Conservation (phyloP, 805 yeast species). For the Huiozyma naganishii region DNA sequence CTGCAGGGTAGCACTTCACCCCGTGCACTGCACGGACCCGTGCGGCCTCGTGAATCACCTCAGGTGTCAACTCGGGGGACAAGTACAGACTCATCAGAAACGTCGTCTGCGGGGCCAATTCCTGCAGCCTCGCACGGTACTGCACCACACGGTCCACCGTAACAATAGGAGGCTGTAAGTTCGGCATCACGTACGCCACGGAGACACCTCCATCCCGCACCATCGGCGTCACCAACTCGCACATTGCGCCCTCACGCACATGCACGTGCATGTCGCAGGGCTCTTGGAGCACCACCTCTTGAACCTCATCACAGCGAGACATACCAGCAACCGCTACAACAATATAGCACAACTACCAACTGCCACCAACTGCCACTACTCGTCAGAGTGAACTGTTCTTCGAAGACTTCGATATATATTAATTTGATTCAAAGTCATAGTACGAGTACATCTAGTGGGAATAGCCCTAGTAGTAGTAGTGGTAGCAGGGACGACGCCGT, state of each 20-base stretch:
- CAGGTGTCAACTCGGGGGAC: constrained; percentile 72
- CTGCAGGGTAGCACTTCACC: constrained; percentile 96
- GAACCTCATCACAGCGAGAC: not conserved
- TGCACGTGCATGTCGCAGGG: constrained; percentile 95
- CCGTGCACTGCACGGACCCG: constrained; percentile 60
- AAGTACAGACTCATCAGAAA: constrained; percentile 88
- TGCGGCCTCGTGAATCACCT: constrained; percentile 72
- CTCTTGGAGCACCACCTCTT: constrained; percentile 35
- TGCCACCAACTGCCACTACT: no score
- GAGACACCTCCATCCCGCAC: constrained; percentile 85
- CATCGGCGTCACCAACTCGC: constrained; percentile 83
- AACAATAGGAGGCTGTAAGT: constrained; percentile 84
- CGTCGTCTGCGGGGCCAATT: constrained; percentile 68
- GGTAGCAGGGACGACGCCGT: no score
- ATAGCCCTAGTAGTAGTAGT: no score
- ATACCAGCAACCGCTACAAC: not conserved
- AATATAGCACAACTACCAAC: no score
- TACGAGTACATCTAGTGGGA: no score
- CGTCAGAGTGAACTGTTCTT: no score
- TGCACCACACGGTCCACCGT: constrained; percentile 59
- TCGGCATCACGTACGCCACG: constrained; percentile 93
- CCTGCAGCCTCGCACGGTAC: constrained; percentile 55
- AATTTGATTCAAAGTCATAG: no score
- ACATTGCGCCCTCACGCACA: constrained; percentile 88
- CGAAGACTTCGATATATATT: no score